phyloP scores from a whole-genome alignment of 1,139 yeast genomes.

The Debaryomyces sp. region DNA sequence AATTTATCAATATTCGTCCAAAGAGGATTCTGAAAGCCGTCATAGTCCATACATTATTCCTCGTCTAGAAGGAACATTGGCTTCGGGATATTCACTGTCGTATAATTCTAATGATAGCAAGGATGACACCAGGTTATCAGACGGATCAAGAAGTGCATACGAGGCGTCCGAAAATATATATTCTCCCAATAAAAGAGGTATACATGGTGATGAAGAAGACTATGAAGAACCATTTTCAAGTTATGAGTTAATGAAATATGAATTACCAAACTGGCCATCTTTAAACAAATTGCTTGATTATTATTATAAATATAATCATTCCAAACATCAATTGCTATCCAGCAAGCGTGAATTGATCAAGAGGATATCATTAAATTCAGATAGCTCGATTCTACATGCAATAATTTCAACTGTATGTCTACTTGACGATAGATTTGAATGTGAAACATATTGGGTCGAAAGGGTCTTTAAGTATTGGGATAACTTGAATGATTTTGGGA shows the following conservation, averaged over 20 bases:
- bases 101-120: not conserved
- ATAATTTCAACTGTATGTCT: slow-evolving; percentile 47
- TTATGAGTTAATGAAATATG: slow-evolving; percentile 21
- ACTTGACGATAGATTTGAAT: slow-evolving; percentile 25
- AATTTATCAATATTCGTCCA: not conserved
- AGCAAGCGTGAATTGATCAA: slow-evolving; percentile 38
- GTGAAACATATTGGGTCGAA: slow-evolving; percentile 43
- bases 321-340: slow-evolving; percentile 48
- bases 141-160: not conserved
- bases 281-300: slow-evolving; percentile 44
- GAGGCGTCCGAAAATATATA: not conserved
- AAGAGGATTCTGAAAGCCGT: not conserved
- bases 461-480: slow-evolving; percentile 40
- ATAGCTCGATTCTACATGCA: slow-evolving; percentile 47
- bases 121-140: not conserved
- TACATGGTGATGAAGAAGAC: not conserved
- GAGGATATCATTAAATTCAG: slow-evolving; percentile 33
- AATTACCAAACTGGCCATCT: slow-evolving; percentile 46
- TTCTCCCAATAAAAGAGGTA: not conserved
- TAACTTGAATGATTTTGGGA: slow-evolving; percentile 29
- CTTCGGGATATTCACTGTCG: not conserved
- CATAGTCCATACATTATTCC: not conserved
- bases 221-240: slow-evolving; percentile 8
- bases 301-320: slow-evolving; percentile 51
- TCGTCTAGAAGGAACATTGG: not conserved